Conservation (phyloP, 1,139 yeast genomes). For the Kodamaea alishanica region DNA sequence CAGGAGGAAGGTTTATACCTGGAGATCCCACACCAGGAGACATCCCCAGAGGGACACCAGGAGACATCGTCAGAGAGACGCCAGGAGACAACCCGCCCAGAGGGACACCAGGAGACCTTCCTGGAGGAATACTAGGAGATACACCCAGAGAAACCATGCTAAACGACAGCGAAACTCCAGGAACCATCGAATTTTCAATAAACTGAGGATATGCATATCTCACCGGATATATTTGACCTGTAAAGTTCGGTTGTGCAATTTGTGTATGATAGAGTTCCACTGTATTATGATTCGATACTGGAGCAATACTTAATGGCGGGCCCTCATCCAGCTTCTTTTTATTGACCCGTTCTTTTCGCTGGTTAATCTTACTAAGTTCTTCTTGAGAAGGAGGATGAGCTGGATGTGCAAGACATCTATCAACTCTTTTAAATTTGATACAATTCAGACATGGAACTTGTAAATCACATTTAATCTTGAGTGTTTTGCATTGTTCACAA, state of each 20-base stretch:
- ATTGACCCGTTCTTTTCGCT: constrained; percentile 14
- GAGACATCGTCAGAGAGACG: too few species aligned
- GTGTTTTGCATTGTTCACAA: constrained; percentile 54
- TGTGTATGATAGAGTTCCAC: background rate
- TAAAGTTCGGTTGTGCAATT: too few species aligned
- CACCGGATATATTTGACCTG: too few species aligned
- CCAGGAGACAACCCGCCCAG: too few species aligned
- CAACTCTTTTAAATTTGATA: constrained; percentile 37
- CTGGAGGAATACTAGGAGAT: background rate
- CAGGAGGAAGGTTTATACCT: too few species aligned
- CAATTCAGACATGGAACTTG: constrained; percentile 50
- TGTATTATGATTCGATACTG: background rate
- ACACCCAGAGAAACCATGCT: background rate
- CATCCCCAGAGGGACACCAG: too few species aligned
- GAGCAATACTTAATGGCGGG: background rate
- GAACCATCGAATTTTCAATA: too few species aligned
- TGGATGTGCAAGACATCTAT: constrained; percentile 38
- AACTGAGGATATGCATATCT: too few species aligned
- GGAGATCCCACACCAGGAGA: too few species aligned
- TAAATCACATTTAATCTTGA: constrained; percentile 53
- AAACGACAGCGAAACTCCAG: too few species aligned
- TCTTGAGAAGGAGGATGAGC: constrained; percentile 45
- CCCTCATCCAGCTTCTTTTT: constrained; percentile 8
- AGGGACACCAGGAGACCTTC: too few species aligned
- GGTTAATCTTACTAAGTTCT: constrained; percentile 18